Evolutionary conservation across 352 stramenopile genomes (phyloP).

Genomic region (Pythium oligandrum): DNA sequence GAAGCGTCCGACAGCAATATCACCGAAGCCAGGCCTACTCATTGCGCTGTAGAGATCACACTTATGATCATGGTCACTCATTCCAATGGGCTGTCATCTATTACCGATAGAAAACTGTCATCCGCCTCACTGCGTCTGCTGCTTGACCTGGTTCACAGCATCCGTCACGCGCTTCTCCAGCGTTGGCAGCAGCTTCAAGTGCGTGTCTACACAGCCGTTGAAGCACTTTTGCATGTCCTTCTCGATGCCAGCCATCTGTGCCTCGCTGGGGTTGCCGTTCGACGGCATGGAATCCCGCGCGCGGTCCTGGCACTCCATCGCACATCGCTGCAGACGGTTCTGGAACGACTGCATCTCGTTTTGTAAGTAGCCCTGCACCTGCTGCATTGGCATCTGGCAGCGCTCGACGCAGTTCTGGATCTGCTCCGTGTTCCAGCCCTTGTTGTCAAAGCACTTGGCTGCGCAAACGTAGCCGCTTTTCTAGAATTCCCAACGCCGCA

Average conservation of each 20-base stretch:
- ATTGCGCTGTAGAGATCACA: too few relatives aligned
- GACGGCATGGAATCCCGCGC: constrained; percentile 63
- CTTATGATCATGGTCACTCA: too few relatives aligned
- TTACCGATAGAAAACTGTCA: too few relatives aligned
- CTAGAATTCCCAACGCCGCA: constrained; percentile 20
- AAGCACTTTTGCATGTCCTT: constrained; percentile 80
- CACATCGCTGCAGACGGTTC: constrained; percentile 56
- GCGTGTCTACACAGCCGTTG: constrained; percentile 55
- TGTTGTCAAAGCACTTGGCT: constrained; percentile 88
- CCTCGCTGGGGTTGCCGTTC: constrained; percentile 54
- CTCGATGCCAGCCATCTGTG: constrained; percentile 60
- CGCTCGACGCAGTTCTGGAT: constrained; percentile 78
- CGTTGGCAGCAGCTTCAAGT: constrained; percentile 73
- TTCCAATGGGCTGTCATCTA: too few relatives aligned
- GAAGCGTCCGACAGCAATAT: too few relatives aligned
- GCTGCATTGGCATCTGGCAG: constrained; percentile 82
- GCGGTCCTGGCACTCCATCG: constrained; percentile 86
- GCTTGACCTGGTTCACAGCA: constrained; percentile 66
- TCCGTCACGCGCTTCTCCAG: constrained; percentile 72
- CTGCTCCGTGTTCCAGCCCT: constrained; percentile 69
- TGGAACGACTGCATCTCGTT: constrained; percentile 83
- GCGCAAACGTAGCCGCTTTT: constrained; percentile 78
- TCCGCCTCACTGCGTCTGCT: constrained; percentile 4
- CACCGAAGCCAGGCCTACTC: too few relatives aligned
- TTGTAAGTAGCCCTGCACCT: constrained; percentile 81